phyloP scores from a whole-genome alignment of 106 monocot genomes.

The Allium fistulosum region DNA sequence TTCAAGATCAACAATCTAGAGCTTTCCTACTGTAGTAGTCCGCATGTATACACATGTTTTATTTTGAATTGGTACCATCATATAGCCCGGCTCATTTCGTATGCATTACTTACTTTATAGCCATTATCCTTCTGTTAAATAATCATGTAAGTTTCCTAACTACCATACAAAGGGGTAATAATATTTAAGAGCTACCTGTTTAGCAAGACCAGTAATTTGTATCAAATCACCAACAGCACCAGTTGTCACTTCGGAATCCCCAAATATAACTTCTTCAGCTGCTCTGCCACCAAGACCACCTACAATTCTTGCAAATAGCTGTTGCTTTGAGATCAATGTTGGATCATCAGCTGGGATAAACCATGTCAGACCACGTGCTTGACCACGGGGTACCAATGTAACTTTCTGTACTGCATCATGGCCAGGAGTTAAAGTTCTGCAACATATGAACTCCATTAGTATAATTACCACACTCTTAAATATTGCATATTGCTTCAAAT shows the following conservation, averaged over 20 bases:
- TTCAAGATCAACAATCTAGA: too few relatives aligned
- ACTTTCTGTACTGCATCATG: constrained; percentile 98
- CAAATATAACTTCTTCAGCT: constrained; percentile 97
- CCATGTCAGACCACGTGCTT: constrained; percentile 93
- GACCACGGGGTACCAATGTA: constrained; percentile 83
- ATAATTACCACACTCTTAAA: too few relatives aligned
- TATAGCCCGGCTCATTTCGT: too few relatives aligned
- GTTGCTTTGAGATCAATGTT: constrained; percentile 89
- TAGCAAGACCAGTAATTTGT: constrained; percentile 91
- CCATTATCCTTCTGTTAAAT: too few relatives aligned
- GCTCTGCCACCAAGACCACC: constrained; percentile 98
- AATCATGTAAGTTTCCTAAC: too few relatives aligned
- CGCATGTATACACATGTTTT: too few relatives aligned
- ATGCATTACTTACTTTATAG: too few relatives aligned
- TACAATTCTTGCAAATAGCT: constrained; percentile 90
- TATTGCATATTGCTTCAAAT: too few relatives aligned
- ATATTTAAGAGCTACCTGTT: constrained; percentile 46
- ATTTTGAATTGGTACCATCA: too few relatives aligned
- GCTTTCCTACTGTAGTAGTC: too few relatives aligned
- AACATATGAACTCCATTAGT: constrained; percentile 7
- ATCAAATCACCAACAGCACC: constrained; percentile 96
- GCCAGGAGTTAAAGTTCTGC: constrained; percentile 88
- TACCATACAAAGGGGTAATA: too few relatives aligned
- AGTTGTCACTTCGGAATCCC: constrained; percentile 94
- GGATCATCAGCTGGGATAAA: constrained; percentile 94